Evolutionary conservation across 495 filamentous ascomycete species (phyloP), one percentile per base, ranked within the genome.

Genomic region (Aspergillus cristatus): DNA sequence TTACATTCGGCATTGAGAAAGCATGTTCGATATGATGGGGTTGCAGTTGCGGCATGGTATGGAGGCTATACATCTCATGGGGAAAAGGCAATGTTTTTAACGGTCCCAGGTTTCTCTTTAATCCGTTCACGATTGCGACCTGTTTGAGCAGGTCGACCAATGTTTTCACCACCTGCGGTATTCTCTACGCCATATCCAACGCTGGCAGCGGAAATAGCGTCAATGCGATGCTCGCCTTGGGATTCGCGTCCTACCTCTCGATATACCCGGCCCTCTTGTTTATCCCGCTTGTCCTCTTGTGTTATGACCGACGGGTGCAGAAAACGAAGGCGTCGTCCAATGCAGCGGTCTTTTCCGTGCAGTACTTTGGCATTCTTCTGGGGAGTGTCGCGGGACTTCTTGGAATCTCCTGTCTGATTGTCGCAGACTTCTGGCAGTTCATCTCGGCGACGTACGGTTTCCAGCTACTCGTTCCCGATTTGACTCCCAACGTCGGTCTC

Each of bases 401-500:
- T 13, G 65, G 65, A 11, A 60, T 85, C 25, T 97, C 90, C 0
- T 79, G 68, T 43, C 44, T 89, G 29, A 65, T 96, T 25, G 89
- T 83, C 2, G 84, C 79, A 14, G 71, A 74, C 24, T 86, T 83
- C 18, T 87, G 81, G 75, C 78, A 88, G 35, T 97, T 96, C 53
- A 60, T 97, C 5, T 64, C 73, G 2, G 84, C 87, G 8, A 94
- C 90, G 1, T 98, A 98, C 54, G 86, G 89, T 38, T 83, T 94
- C 17, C 87, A 90, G 48, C 70, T 98, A 11, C 76, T 91, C 3
- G 77, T 98, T 3, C 88, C 88, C 1, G 93, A 97, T 61, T 68
- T 98, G 30, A 90, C 90, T 0, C 91, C 91, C 15, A 98, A 97
- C 46, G 80, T 93, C 28, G 91, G 91, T 1, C 71, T 98, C 0